A percentile compares a stretch with the other conserved stretches of the same genome.
Evolutionary conservation across 2,329 filamentous ascomycete genomes (phyloP).

Genomic region (Scleromitrula shiraiana): DNA sequence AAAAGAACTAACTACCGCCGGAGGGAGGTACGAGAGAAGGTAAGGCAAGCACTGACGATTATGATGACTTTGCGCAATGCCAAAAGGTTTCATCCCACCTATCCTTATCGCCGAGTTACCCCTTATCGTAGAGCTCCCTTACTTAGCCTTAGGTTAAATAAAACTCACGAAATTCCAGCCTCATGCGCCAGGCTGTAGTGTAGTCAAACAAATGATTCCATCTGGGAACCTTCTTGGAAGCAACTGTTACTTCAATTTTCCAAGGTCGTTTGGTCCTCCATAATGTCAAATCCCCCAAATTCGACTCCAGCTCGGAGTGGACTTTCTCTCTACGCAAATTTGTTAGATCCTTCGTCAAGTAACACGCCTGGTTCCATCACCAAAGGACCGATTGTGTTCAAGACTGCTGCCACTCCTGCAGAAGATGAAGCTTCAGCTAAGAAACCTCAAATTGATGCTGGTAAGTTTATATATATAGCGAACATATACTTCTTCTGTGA

Average conservation of each 20-base stretch:
- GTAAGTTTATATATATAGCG: constrained; percentile 40
- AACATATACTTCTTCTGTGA: constrained; percentile 26
- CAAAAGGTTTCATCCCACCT: not conserved
- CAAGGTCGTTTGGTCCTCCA: not conserved
- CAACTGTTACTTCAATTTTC: constrained; percentile 5
- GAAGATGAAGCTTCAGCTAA: constrained; percentile 43
- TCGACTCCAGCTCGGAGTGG: constrained; percentile 33
- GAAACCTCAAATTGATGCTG: constrained; percentile 50
- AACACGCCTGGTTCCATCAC: constrained; percentile 55
- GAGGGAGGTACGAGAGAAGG: too few relatives aligned
- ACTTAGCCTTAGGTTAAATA: too few relatives aligned
- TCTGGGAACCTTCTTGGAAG: not conserved
- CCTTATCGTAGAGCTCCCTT: too few relatives aligned
- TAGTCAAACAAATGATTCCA: constrained; percentile 5
- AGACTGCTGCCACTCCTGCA: constrained; percentile 38
- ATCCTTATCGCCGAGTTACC: not conserved
- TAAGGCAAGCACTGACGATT: too few relatives aligned
- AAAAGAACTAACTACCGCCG: too few relatives aligned
- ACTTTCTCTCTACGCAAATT: constrained; percentile 76
- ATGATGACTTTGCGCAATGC: not conserved
- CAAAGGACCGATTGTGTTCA: constrained; percentile 66
- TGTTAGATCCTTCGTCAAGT: constrained; percentile 57
- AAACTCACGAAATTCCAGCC: constrained; percentile 1
- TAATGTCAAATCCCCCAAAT: constrained; percentile 26
- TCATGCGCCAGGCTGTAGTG: constrained; percentile 12